Percentiles rank a stretch among this genome's conserved stretches.
Conservation (phyloP, 495 filamentous ascomycete genomes). For the Tuber melanosporum region DNA sequence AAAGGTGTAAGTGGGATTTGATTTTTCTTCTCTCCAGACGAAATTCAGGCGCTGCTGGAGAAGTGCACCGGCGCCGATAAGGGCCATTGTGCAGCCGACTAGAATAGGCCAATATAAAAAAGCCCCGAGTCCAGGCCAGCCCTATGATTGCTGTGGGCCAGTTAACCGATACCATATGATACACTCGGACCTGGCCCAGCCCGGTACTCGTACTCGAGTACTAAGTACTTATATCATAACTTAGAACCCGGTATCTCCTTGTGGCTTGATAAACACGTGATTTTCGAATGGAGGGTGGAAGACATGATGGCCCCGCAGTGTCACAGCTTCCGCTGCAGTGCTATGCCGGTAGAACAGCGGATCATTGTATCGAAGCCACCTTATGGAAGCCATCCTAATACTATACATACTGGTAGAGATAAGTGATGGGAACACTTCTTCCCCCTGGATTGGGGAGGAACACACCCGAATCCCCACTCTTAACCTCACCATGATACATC, state of each 20-base stretch:
- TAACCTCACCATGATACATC: background rate
- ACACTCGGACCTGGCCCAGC: background rate
- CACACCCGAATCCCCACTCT: background rate
- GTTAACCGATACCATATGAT: background rate
- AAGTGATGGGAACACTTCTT: background rate
- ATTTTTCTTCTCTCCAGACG: background rate
- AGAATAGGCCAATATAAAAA: background rate
- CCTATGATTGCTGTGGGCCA: background rate
- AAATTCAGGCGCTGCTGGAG: background rate
- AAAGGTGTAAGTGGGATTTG: background rate
- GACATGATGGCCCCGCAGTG: background rate
- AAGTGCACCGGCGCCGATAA: background rate
- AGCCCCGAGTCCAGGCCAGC: background rate
- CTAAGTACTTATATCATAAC: background rate
- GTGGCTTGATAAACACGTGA: background rate
- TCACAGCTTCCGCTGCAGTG: background rate
- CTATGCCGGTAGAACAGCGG: background rate
- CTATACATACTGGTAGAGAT: background rate
- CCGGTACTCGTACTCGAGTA: too few species aligned
- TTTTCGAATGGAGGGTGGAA: background rate
- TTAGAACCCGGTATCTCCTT: background rate
- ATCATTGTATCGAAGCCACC: background rate
- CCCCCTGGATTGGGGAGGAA: background rate
- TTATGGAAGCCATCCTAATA: background rate
- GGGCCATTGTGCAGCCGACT: background rate